These are phyloP conservation scores for Fusarium mundagurra DNA, from an alignment of 2,329 filamentous ascomycete species.

Conservation along the genomic window DNA sequence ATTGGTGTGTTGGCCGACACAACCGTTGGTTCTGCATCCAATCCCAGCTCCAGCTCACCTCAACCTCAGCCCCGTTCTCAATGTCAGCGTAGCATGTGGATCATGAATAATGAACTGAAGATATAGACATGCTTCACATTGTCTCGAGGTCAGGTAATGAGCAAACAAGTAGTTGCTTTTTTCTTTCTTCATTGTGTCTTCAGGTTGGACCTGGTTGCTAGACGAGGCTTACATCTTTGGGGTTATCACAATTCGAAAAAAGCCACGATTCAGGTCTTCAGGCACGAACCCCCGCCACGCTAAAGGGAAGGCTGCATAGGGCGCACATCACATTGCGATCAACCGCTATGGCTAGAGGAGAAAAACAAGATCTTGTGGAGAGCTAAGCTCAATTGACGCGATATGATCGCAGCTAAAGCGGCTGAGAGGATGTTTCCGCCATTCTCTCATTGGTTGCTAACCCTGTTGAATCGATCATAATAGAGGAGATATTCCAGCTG, in stretches of 20 bases:
- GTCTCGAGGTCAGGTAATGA: constrained; percentile 4
- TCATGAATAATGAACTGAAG: background rate
- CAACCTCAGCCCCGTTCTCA: background rate
- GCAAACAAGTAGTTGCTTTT: background rate
- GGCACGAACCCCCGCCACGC: constrained; percentile 12
- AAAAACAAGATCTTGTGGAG: background rate
- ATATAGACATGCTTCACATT: background rate
- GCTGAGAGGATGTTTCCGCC: background rate
- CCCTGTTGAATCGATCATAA: background rate
- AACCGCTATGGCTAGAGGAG: background rate
- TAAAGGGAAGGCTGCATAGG: constrained; percentile 23
- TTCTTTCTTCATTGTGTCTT: background rate
- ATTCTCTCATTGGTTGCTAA: constrained; percentile 10
- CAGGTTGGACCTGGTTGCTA: background rate
- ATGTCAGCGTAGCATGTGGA: constrained; percentile 6
- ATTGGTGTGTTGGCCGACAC: constrained; percentile 30
- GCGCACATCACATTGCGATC: background rate
- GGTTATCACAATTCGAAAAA: constrained; percentile 37
- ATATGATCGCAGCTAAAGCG: constrained; percentile 1
- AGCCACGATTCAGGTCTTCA: constrained; percentile 14
- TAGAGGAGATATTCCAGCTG: constrained; percentile 3
- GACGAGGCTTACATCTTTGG: background rate
- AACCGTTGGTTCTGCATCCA: background rate
- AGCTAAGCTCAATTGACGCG: constrained; percentile 12
- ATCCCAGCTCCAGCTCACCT: constrained; percentile 3